phyloP scores from a whole-genome alignment of 2,329 filamentous ascomycete genomes.

The Madurella fahalii region DNA sequence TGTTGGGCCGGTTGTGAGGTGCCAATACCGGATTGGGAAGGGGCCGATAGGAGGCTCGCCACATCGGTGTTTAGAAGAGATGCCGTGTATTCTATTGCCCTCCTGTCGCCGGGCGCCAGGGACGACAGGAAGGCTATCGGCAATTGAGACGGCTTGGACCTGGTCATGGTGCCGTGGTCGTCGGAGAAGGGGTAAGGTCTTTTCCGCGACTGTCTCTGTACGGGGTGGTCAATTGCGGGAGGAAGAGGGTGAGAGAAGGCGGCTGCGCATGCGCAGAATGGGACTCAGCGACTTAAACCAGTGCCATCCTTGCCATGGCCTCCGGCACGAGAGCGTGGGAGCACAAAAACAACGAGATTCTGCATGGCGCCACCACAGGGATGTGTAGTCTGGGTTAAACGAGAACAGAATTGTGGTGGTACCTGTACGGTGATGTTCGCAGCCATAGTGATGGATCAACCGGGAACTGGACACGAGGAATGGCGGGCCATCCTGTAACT shows the following conservation, averaged over 20 bases:
- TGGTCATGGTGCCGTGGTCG: not conserved
- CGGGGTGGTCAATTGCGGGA: not conserved
- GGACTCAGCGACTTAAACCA: not conserved
- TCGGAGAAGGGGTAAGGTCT: conserved; percentile 1
- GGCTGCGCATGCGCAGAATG: not conserved
- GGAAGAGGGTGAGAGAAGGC: not conserved
- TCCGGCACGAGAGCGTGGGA: too few species aligned
- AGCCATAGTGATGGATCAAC: too few species aligned
- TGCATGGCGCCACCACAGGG: too few species aligned
- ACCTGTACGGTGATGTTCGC: too few species aligned
- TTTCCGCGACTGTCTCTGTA: not conserved
- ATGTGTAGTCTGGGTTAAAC: too few species aligned
- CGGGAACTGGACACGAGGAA: too few species aligned
- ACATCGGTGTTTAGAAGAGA: not conserved
- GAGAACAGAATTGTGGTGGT: too few species aligned
- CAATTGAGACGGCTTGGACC: not conserved
- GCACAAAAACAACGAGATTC: too few species aligned
- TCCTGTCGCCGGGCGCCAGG: not conserved
- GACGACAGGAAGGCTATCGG: not conserved
- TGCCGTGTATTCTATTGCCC: not conserved
- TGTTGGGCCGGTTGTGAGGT: not conserved
- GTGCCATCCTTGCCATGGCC: too few species aligned
- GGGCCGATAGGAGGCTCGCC: not conserved
- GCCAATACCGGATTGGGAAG: not conserved
- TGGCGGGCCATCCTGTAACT: too few species aligned